A percentile compares a stretch with the other conserved stretches of the same genome.
Evolutionary conservation across 2,329 filamentous ascomycete genomes (phyloP).

Genomic region (Fusarium coicis): DNA sequence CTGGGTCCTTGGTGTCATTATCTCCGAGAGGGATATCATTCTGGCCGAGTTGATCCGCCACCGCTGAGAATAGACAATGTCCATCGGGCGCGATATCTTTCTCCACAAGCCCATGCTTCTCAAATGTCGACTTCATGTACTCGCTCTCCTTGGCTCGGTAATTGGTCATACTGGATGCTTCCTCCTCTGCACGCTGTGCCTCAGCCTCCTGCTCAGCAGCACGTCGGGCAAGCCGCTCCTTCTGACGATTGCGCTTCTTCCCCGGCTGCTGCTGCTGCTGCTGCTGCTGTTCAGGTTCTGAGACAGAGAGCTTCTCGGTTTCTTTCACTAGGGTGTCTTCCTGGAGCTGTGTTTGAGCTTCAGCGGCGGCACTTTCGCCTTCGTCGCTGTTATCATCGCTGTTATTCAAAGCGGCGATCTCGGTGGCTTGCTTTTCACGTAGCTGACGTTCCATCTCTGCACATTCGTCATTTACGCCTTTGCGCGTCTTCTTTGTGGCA

Average conservation of each 20-base stretch:
- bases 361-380: conserved; percentile 11
- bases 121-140: conserved; percentile 76
- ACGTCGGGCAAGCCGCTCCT: conserved; percentile 88
- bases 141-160: conserved; percentile 75
- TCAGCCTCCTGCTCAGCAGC: conserved; percentile 84
- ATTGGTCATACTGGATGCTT: conserved; percentile 80
- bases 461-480: conserved; percentile 80
- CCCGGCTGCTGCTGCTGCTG: conserved; percentile 38
- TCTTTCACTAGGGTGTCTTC: conserved; percentile 33
- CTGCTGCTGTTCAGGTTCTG: conserved; percentile 10
- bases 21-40: conserved; percentile 57
- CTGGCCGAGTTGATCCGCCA: conserved; percentile 82
- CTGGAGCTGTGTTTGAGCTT: background rate
- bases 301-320: conserved; percentile 38
- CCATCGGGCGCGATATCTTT: conserved; percentile 88
- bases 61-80: conserved; percentile 92
- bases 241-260: conserved; percentile 90
- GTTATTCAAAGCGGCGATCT: conserved; percentile 59
- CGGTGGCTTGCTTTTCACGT: conserved; percentile 73
- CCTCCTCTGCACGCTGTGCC: conserved; percentile 73
- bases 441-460: conserved; percentile 74
- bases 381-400: conserved; percentile 32
- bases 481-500: conserved; percentile 86
- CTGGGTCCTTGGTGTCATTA: conserved; percentile 42
- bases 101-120: conserved; percentile 72